Evolutionary conservation across 2,329 filamentous ascomycete species (phyloP).

Genomic region (Scopulariopsis brevicaulis): DNA sequence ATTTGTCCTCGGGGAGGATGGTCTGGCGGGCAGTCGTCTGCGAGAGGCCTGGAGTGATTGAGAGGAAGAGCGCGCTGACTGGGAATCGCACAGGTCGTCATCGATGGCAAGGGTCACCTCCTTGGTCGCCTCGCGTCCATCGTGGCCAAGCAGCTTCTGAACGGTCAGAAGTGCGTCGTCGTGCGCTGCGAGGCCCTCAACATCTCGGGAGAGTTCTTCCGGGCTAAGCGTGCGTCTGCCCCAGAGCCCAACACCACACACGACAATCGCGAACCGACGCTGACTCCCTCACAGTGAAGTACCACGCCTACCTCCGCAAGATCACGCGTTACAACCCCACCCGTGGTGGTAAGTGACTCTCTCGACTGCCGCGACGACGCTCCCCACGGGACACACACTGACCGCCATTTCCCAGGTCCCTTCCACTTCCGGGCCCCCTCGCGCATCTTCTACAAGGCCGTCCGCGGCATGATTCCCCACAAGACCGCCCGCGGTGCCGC

Average conservation of each 20-base stretch:
- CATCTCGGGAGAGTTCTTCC: constrained; percentile 99
- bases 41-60: neutral
- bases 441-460: constrained; percentile 99
- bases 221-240: constrained; percentile 91
- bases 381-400: neutral
- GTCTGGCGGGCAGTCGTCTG: neutral
- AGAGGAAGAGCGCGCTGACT: neutral
- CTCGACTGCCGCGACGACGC: neutral
- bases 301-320: constrained; percentile 99
- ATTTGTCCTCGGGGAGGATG: neutral
- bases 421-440: constrained; percentile 99
- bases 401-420: constrained; percentile 52
- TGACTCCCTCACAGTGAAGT: constrained; percentile 66
- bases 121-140: constrained; percentile 97
- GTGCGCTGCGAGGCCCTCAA: constrained; percentile 98
- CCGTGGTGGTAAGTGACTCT: constrained; percentile 68
- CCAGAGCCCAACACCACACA: neutral
- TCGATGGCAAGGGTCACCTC: constrained; percentile 99
- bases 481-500: constrained; percentile 97
- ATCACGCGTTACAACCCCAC: constrained; percentile 99
- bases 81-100: constrained; percentile 63
- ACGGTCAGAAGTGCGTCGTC: constrained; percentile 98
- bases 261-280: neutral
- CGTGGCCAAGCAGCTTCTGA: constrained; percentile 98
- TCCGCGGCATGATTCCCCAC: constrained; percentile 99